Evolutionary conservation across 2,329 filamentous ascomycete genomes (phyloP), one percentile per base, ranked within the genome.

Genomic region (Monosporascus sp.): DNA sequence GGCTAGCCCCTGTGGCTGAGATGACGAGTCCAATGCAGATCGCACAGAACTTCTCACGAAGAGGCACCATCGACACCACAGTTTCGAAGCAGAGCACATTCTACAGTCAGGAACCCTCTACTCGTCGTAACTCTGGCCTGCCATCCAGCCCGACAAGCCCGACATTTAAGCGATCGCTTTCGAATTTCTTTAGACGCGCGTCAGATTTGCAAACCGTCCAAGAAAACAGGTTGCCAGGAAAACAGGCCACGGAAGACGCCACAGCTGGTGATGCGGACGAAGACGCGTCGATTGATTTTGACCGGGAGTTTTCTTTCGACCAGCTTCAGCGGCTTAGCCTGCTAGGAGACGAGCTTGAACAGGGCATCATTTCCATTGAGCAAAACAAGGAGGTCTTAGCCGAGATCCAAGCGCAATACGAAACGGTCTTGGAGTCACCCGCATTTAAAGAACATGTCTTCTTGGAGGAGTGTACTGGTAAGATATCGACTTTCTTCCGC

Each of bases 381-480:
- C 58, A 62, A 49, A 62, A 63, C 36, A 50, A 55, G 22, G 52
- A 48, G 24, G 54, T 63, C 1, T 49, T 63, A 15, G 45, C 37
- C 31, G 50, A 56, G 20, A 53, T 63, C 2, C 44, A 45, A 24
- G 50, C 57, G 27, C 54, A 61, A 18, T 63, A 63, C 38, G 46
- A 14, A 37, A 54, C 50, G 1, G 39, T 58, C 5, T 25, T 41
- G n/a, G 18, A 56, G 5, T 53, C 51, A 3, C 35, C 59, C 11
- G 55, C 44, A 2, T 57, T 54, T 18, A 49, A 31, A 15, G 31
- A 50, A 22, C 15, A 55, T 18, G 54, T 51, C 39, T 41, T 27
- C 18, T 47, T 35, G 18, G 50, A 49, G 15, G n/a, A 43, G n/a
- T 59, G 39, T 47, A 35, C 50, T 8, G 37, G 48, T 18, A 53